These are phyloP conservation scores for Malus hybrid DNA, from an alignment of 331 rosid genomes.

Conservation along the genomic window DNA sequence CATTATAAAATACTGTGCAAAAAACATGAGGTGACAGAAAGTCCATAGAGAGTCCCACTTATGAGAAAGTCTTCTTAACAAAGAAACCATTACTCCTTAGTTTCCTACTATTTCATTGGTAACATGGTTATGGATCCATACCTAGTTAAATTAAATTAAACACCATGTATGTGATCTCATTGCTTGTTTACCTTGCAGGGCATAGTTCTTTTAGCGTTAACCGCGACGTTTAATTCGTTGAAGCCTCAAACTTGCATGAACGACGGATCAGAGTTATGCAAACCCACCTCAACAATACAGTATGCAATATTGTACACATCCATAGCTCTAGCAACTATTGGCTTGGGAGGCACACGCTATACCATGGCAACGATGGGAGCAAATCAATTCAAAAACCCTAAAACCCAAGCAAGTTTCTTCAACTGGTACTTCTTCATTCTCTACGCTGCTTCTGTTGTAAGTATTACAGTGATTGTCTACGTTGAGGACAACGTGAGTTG, in stretches of 20 bases:
- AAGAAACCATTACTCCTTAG: too few species aligned
- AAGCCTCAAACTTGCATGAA: conserved; percentile 36
- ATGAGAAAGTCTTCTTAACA: too few species aligned
- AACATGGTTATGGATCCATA: too few species aligned
- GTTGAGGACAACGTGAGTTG: conserved; percentile 46
- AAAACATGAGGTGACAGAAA: too few species aligned
- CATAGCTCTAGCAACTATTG: conserved; percentile 24
- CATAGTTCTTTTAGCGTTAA: conserved; percentile 22
- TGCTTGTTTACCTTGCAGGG: conserved; percentile 32
- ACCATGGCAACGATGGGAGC: conserved; percentile 60
- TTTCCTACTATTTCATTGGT: too few species aligned
- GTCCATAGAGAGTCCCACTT: too few species aligned
- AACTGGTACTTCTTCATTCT: conserved; percentile 47
- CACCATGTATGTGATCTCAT: background rate
- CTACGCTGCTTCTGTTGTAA: conserved; percentile 10
- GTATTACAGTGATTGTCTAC: conserved; percentile 33
- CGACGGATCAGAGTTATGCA: conserved; percentile 30
- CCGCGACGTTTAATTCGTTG: conserved; percentile 25
- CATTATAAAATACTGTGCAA: too few species aligned
- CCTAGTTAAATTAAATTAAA: background rate
- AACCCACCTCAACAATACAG: conserved; percentile 32
- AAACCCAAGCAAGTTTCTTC: conserved; percentile 41
- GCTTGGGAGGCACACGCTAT: conserved; percentile 57
- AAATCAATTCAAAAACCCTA: conserved; percentile 35
- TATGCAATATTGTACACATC: conserved; percentile 27